phyloP scores from a whole-genome alignment of 495 filamentous ascomycete species.

The Penicillium cosmopolitanum region DNA sequence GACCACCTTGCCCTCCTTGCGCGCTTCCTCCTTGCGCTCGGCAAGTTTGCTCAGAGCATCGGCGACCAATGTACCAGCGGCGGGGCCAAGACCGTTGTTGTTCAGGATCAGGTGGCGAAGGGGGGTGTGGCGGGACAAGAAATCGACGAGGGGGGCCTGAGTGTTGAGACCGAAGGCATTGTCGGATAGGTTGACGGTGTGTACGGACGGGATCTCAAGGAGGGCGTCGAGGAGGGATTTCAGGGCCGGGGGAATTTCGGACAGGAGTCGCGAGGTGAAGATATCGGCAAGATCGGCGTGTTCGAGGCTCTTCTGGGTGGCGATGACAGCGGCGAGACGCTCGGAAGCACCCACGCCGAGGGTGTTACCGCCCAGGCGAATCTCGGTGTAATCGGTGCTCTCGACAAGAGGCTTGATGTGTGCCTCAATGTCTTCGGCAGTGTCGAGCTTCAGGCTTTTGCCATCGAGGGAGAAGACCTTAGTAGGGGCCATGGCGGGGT shows the following conservation, averaged over 20 bases:
- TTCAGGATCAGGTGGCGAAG: conserved; percentile 92
- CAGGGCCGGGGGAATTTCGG: conserved; percentile 90
- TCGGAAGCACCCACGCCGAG: conserved; percentile 85
- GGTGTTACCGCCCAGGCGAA: conserved; percentile 86
- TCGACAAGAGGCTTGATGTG: conserved; percentile 75
- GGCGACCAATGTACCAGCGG: conserved; percentile 83
- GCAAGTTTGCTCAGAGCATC: conserved; percentile 76
- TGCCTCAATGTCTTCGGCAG: conserved; percentile 80
- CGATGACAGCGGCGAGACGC: conserved; percentile 76
- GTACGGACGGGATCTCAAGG: conserved; percentile 76
- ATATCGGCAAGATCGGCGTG: conserved; percentile 92
- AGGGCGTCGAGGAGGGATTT: conserved; percentile 83
- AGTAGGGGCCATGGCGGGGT: conserved; percentile 56
- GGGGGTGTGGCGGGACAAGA: conserved; percentile 81
- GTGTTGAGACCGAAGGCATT: conserved; percentile 98
- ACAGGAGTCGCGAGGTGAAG: conserved; percentile 91
- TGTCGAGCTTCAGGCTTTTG: conserved; percentile 88
- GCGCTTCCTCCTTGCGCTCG: conserved; percentile 76
- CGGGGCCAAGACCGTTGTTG: conserved; percentile 96
- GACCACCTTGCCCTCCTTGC: conserved; percentile 67
- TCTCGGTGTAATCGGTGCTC: conserved; percentile 76
- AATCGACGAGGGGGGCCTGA: conserved; percentile 78
- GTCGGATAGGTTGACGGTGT: conserved; percentile 93
- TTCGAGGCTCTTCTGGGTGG: conserved; percentile 79
- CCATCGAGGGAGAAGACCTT: conserved; percentile 90